phyloP scores from a whole-genome alignment of 257 asterid species.

The Solanum bulbocastanum region DNA sequence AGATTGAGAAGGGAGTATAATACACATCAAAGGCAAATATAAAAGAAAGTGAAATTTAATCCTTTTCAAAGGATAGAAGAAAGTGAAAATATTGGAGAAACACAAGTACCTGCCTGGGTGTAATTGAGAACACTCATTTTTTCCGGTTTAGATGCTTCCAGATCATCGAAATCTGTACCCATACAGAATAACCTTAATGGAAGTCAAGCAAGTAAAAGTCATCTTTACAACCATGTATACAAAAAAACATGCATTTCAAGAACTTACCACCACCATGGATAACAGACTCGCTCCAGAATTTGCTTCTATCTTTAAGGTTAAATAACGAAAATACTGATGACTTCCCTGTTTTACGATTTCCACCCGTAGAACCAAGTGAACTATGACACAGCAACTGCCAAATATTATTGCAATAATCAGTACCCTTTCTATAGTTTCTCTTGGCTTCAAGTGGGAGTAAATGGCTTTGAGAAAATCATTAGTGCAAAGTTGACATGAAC shows the following conservation, averaged over 20 bases:
- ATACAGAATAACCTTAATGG: constrained; percentile 5
- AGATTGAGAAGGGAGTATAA: background rate
- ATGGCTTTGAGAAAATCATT: background rate
- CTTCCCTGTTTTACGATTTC: constrained; percentile 46
- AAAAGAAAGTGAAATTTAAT: background rate
- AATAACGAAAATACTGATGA: constrained; percentile 83
- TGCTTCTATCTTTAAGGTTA: constrained; percentile 88
- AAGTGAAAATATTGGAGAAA: background rate
- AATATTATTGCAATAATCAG: background rate
- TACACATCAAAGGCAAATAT: background rate
- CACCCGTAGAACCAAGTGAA: constrained; percentile 52
- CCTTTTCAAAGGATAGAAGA: background rate
- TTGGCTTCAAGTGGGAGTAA: background rate
- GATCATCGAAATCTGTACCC: constrained; percentile 56
- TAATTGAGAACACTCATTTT: constrained; percentile 54
- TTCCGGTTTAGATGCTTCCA: constrained; percentile 59
- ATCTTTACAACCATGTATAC: background rate
- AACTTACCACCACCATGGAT: constrained; percentile 79
- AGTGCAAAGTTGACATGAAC: background rate
- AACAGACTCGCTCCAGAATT: constrained; percentile 93
- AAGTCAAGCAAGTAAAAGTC: background rate
- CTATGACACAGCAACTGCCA: constrained; percentile 43
- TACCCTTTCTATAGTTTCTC: background rate
- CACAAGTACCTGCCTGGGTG: constrained; percentile 99
- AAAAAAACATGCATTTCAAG: background rate